Evolutionary conservation across 164 flowering plant genomes (phyloP), one percentile per base, ranked within the genome.

Genomic region (Taxillus chinensis): DNA sequence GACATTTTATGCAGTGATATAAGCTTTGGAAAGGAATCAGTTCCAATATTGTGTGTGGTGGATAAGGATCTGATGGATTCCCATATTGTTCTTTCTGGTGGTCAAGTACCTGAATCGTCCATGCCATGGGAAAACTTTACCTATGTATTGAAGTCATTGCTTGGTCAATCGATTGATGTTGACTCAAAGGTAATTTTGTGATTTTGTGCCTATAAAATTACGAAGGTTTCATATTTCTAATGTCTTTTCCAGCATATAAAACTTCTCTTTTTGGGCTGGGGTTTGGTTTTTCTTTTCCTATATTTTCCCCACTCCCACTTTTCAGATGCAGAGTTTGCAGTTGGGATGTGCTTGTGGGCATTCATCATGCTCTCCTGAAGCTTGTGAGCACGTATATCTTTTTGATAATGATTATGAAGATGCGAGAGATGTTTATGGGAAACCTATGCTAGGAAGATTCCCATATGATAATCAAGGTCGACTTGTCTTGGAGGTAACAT

Each of bases 331-430:
- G 99, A 79, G 86, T 79, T 75, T 77, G 45, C 95, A 86, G 62
- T 66, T 87, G 73, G 90, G 93, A 13, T 91, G 99, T 82, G 76
- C 79, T 74, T 91, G 97, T 68, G 62, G 74, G 5, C 64, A 69
- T 57, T 70, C 81, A 64, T 60, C 72, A 4, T 95, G 97, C 83
- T 67, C 68, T 75, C 77, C 95, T 56, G 86, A 75, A 65, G 70
- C 71, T 16, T 95, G 99, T 73, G 95, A 90, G 70, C 99, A 95
- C 71, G 95, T 95, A 7, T 95, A 89, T 73, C 92, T 89, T 55
- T 95, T 95, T 69, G 80, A 86, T 72, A 85, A 82, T 80, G 95
- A 87, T 62, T 84, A 82, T 63, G 95, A 87, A 77, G 85, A 83
- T 73, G 96, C 99, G 41, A 83, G 77, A 68, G 99, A 95, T 71